phyloP scores from a whole-genome alignment of 2,329 filamentous ascomycete species.

The Aschersonia sp. region DNA sequence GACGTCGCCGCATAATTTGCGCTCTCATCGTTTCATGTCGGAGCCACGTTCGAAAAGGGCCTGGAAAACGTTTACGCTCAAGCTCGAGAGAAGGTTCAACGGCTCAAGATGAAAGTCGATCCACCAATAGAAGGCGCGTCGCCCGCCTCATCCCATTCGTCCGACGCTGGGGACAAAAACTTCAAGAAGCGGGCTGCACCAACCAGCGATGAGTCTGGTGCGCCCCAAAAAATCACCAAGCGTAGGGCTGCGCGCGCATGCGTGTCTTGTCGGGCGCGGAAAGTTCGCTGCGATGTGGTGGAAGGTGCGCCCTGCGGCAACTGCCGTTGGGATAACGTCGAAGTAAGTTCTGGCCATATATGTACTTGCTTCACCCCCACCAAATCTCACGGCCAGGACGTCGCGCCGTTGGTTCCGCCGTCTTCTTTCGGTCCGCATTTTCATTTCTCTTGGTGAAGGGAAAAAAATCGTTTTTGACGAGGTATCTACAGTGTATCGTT shows the following conservation, averaged over 20 bases:
- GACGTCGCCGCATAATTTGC: too few species aligned
- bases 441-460: too few species aligned
- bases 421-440: background rate
- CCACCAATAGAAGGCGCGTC: too few species aligned
- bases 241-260: conserved; percentile 83
- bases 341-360: conserved; percentile 21
- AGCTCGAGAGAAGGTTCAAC: too few species aligned
- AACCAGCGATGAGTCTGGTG: conserved; percentile 12
- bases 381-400: background rate
- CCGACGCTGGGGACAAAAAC: conserved; percentile 9
- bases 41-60: too few species aligned
- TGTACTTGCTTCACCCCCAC: background rate
- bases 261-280: conserved; percentile 74
- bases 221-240: conserved; percentile 44
- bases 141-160: conserved; percentile 13
- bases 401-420: background rate
- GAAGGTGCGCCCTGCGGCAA: conserved; percentile 81
- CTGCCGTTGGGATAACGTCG: conserved; percentile 66
- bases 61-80: too few species aligned
- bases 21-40: too few species aligned
- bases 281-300: conserved; percentile 88
- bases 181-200: conserved; percentile 19
- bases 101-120: too few species aligned
- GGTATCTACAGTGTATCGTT: conserved; percentile 39
- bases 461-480: too few species aligned